A percentile compares a stretch with the other conserved stretches of the same genome.
These are phyloP conservation scores for Arthrocladium fulminans DNA, from an alignment of 2,329 filamentous ascomycete genomes.

Conservation along the genomic window DNA sequence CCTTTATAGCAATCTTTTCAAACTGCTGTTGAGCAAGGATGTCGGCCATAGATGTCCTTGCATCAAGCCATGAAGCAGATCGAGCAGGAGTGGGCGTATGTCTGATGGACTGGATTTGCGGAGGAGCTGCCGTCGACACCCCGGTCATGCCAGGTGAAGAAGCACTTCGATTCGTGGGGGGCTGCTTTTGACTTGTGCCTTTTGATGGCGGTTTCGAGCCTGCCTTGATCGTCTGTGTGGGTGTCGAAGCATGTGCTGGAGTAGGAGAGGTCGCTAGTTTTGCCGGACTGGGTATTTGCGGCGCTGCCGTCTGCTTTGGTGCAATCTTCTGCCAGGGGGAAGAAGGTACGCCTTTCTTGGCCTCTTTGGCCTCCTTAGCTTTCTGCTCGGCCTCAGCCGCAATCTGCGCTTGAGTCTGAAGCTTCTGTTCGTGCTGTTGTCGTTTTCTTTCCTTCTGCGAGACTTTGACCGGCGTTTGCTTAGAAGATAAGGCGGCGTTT, in stretches of 20 bases:
- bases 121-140: slow-evolving; percentile 25
- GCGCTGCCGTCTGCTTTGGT: slow-evolving; percentile 4
- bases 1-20: slow-evolving; percentile 72
- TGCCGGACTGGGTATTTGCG: background rate
- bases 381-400: slow-evolving; percentile 20
- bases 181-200: slow-evolving; percentile 6
- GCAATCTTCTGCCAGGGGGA: slow-evolving; percentile 59
- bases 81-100: slow-evolving; percentile 30
- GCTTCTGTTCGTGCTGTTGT: slow-evolving; percentile 55
- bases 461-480: slow-evolving; percentile 47
- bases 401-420: slow-evolving; percentile 19
- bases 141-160: slow-evolving; percentile 22
- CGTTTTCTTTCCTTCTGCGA: slow-evolving; percentile 88
- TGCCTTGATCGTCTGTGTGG: background rate
- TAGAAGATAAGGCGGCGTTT: slow-evolving; percentile 34
- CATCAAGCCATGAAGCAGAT: slow-evolving; percentile 22
- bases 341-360: slow-evolving; percentile 17
- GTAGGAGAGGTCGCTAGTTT: slow-evolving; percentile 22
- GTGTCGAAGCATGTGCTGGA: background rate
- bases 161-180: slow-evolving; percentile 8
- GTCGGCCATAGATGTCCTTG: slow-evolving; percentile 60
- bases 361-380: slow-evolving; percentile 2
- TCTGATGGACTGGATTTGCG: slow-evolving; percentile 37
- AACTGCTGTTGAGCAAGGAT: slow-evolving; percentile 81
- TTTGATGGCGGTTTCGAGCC: background rate